A percentile compares a stretch with the other conserved stretches of the same genome.
phyloP scores from a whole-genome alignment of 352 stramenopile genomes.

The Pythium sp. region DNA sequence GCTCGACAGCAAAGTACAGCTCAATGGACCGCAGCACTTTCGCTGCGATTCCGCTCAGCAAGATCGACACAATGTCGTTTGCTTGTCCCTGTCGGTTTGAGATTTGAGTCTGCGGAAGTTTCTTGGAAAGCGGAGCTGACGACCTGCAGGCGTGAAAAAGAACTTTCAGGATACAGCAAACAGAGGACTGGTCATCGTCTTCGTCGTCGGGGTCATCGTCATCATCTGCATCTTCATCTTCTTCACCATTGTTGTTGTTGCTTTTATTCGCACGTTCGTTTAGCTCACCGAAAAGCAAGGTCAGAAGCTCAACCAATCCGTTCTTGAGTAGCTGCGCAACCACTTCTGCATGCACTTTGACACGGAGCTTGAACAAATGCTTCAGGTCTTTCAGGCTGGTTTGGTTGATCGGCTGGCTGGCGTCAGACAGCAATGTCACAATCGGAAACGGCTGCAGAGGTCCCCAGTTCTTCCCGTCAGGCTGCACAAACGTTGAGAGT shows the following conservation, averaged over 20 bases:
- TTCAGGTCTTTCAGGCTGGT: conserved; percentile 16
- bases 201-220: conserved; percentile 42
- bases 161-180: conserved; percentile 76
- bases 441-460: conserved; percentile 57
- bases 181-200: conserved; percentile 61
- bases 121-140: conserved; percentile 62
- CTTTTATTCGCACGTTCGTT: conserved; percentile 20
- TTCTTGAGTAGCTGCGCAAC: conserved; percentile 46
- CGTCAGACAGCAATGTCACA: conserved; percentile 31
- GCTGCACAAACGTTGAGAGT: conserved; percentile 68
- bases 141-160: conserved; percentile 60
- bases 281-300: conserved; percentile 50
- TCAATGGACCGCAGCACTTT: conserved; percentile 42
- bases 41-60: conserved; percentile 29
- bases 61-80: conserved; percentile 43
- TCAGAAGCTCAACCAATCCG: conserved; percentile 46
- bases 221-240: conserved; percentile 27
- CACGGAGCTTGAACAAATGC: conserved; percentile 33
- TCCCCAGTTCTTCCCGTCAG: conserved; percentile 55
- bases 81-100: conserved; percentile 16
- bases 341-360: conserved; percentile 76
- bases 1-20: conserved; percentile 61
- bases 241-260: conserved; percentile 19
- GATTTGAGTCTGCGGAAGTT: conserved; percentile 31
- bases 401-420: conserved; percentile 14